These are phyloP conservation scores for Mucor sp. DNA, from an alignment of 371 early-diverging fungal genomes.

Conservation along the genomic window DNA sequence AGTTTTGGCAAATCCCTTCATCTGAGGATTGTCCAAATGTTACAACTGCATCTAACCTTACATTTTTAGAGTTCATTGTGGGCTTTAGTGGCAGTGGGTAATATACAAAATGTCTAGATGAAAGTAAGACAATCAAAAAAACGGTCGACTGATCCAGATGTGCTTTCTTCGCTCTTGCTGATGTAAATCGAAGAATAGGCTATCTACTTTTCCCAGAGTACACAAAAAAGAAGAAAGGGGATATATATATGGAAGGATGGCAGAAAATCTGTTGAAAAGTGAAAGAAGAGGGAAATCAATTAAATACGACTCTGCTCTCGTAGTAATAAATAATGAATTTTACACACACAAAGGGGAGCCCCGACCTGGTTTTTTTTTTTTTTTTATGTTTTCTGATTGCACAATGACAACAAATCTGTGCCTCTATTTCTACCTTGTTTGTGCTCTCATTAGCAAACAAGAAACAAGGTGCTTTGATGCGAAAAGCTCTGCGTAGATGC, in stretches of 20 bases:
- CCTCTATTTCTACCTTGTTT: not conserved
- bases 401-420: not conserved
- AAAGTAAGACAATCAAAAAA: not conserved
- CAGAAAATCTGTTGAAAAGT: not conserved
- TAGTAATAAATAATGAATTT: not conserved
- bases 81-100: not conserved
- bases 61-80: conserved; percentile 1
- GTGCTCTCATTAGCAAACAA: not conserved
- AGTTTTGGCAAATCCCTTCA: not conserved
- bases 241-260: not conserved
- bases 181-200: not conserved
- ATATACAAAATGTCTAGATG: not conserved
- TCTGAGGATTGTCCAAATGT: not conserved
- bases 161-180: not conserved
- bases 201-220: not conserved
- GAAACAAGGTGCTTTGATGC: too few relatives aligned
- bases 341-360: not conserved
- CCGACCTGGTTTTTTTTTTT: not conserved
- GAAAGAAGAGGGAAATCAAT: not conserved
- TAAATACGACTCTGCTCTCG: not conserved
- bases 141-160: not conserved
- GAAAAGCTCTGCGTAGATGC: too few relatives aligned
- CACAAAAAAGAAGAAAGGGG: not conserved
- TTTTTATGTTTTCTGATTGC: not conserved
- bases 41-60: not conserved